Conservation (phyloP, 805 yeast species). For the Debaryomyces tyrocola region DNA sequence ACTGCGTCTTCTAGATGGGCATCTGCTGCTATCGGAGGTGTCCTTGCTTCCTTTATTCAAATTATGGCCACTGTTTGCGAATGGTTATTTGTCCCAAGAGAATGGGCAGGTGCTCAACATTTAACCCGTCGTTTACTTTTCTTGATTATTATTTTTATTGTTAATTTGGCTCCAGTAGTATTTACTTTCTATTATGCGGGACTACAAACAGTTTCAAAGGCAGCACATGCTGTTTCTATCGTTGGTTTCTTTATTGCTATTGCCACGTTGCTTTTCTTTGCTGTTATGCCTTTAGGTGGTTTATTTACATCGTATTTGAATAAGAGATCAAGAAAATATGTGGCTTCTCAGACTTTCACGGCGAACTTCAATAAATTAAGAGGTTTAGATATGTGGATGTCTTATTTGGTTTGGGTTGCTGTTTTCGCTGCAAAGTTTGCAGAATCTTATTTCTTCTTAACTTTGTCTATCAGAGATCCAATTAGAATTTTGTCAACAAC, state of each 20-base stretch:
- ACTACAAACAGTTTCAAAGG: slow-evolving; percentile 59
- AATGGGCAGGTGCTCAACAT: slow-evolving; percentile 99
- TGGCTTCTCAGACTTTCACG: slow-evolving; percentile 94
- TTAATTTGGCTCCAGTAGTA: slow-evolving; percentile 83
- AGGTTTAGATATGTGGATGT: slow-evolving; percentile 95
- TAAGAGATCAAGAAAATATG: slow-evolving; percentile 80
- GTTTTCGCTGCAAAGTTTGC: slow-evolving; percentile 86
- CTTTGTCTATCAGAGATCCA: slow-evolving; percentile 89
- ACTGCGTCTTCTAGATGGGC: slow-evolving; percentile 91
- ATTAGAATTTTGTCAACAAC: slow-evolving; percentile 83
- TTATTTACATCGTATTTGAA: slow-evolving; percentile 90
- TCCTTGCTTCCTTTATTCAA: slow-evolving; percentile 79
- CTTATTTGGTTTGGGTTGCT: slow-evolving; percentile 84
- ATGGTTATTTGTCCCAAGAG: slow-evolving; percentile 95
- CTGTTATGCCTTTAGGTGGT: slow-evolving; percentile 96
- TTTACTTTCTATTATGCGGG: slow-evolving; percentile 84
- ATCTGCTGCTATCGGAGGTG: slow-evolving; percentile 88
- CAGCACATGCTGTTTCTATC: slow-evolving; percentile 77
- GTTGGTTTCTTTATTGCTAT: slow-evolving; percentile 89
- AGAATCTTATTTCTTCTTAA: slow-evolving; percentile 93
- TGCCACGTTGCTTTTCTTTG: slow-evolving; percentile 78
- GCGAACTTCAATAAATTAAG: slow-evolving; percentile 79
- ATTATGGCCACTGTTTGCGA: slow-evolving; percentile 85
- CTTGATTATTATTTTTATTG: slow-evolving; percentile 59
- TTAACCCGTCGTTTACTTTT: slow-evolving; percentile 84